Evolutionary conservation across 805 yeast species (phyloP), one percentile per base, ranked within the genome.

Genomic region (Cyberlindnera saturnus): DNA sequence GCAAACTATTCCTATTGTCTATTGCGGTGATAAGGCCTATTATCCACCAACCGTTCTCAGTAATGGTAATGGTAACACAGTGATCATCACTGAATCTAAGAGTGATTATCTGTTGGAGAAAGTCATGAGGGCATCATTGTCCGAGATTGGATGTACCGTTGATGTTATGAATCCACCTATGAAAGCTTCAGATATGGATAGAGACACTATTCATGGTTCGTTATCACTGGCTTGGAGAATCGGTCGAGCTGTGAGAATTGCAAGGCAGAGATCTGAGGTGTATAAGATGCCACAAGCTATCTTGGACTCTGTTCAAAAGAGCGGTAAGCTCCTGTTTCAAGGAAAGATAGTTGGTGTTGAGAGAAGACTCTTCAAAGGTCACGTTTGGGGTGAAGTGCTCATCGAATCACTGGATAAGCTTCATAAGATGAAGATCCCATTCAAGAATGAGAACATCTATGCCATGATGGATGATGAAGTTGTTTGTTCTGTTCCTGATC

Each of bases 281-380:
- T 66, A 62, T 42, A 50, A 44, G 39, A 44, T 69, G 18, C 67
- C 73, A 2, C 52, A 60, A 34, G 43, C 46, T 13, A 70, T 70
- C 36, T 46, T 70, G n/a, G 67, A 67, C 32, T 56, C 70, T 16
- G 65, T 65, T 35, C 66, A 65, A 16, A 66, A 67, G 7, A 50
- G 49, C 37, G 74, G 71, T 6, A 60, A 56, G 38, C 41, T 51
- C 23, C 43, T 70, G 19, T 69, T 72, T 47, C 38, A 53, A 32
- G 77, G 75, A 14, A 71, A 72, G 49, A 70, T 72, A 36, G 50
- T 69, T 39, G 69, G 64, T 5, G 74, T 72, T 17, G 73, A 69
- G 44, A 60, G 65, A 39, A 66, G 62, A 38, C 50, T 71, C 11
- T 52, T 57, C 50, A 69, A 67, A 42, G 75, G 75, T 8, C 72